Evolutionary conservation across 176 grass and related monocot genomes (phyloP).

Genomic region (Coix lacrymajobi): DNA sequence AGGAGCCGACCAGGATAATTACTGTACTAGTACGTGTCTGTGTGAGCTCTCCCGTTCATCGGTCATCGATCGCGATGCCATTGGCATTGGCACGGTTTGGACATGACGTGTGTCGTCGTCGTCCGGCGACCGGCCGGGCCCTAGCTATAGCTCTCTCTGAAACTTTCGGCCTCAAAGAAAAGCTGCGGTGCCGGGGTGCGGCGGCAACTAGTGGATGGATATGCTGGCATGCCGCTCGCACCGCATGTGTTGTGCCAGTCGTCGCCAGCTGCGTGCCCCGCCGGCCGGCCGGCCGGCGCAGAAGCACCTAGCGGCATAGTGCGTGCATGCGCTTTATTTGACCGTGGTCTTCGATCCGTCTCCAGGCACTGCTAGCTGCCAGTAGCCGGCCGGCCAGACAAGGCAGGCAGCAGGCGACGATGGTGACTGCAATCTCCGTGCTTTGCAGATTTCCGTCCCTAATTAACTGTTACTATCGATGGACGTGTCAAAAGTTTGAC

Average conservation of each 20-base stretch:
- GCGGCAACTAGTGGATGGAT: background rate
- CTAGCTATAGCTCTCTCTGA: background rate
- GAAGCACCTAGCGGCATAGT: background rate
- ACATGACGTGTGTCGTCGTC: background rate
- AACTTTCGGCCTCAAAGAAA: constrained; percentile 15
- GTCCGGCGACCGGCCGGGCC: background rate
- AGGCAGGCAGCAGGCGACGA: background rate
- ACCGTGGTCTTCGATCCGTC: background rate
- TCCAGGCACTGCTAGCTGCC: background rate
- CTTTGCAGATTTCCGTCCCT: no score
- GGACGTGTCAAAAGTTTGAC: no score
- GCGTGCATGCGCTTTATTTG: constrained; percentile 13
- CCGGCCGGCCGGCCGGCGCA: background rate
- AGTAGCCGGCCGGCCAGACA: background rate
- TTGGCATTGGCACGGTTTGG: background rate
- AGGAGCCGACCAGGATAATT: no score
- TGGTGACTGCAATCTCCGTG: background rate
- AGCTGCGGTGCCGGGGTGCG: background rate
- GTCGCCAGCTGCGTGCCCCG: no score
- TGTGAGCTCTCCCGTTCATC: background rate
- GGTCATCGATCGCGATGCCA: background rate
- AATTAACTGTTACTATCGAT: no score
- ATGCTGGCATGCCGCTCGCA: background rate
- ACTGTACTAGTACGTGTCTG: no score
- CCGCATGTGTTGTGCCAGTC: background rate